Base-by-base conservation (phyloP, 1,284 basidiomycete species). In the Ceratobasidium sp. region DNA sequence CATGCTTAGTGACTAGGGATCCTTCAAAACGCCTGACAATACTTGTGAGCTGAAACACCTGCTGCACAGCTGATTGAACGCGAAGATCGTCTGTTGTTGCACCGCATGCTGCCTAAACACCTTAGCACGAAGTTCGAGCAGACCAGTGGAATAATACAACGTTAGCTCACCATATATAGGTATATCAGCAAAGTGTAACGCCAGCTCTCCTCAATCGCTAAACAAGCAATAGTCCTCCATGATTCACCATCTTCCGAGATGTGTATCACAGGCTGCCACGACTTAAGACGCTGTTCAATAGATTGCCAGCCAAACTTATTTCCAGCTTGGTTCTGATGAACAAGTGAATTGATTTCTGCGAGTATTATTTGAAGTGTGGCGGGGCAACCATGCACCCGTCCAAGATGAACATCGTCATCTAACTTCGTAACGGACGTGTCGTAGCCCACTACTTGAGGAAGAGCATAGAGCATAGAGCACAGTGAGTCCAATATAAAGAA, bases 101-200 rank as follows among this genome's bases (percentile, higher is more conserved):
- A n/a, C 42, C 49, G 26, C 61, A 64, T 3, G 66, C 20, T 10
- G 60, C 44, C 72, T 75, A 63, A 56, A 23, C 23, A 56, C 6
- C n/a, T 23, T 53, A 53, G 20, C 6, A 20, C 7, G 10, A 44
- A 23, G 6, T 5, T n/a, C 42, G 23, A 26, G 49, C 46, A 5
- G 9, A 67, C 15, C 33, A 33, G 33, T 33, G 33, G 33, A 33
- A 33, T 33, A 33, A 33, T 33, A 67, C 18, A 26, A 67, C 3
- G 26, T 23, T 26, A 12, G 18, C 72, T 49, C 23, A 56, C 72
- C 72, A 76, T 76, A 20, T 66, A 76, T 15, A 66, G 28, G n/a
- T 76, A 66, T 20, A 66, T 42, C 10, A 76, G 61, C 28, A 63
- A 18, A 39, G 39, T 56, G 72, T 76, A 61, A 12, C 72, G 72